Conservation (phyloP, 2,329 filamentous ascomycete species). For the Alternaria sp. region DNA sequence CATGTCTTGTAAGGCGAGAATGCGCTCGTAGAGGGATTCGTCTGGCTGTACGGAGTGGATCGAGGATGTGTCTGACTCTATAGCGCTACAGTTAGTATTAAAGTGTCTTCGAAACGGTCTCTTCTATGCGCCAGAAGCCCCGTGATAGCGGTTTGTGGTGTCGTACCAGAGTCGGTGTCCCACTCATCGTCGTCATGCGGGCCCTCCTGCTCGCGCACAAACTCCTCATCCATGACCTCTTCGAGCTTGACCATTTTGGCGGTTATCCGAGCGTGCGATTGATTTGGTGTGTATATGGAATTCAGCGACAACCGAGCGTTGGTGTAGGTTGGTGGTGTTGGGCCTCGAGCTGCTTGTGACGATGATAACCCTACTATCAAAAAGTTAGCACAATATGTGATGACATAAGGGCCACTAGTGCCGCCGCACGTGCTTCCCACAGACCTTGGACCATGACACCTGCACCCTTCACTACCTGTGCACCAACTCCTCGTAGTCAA, state of each 20-base stretch:
- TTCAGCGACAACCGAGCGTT: conserved; percentile 6
- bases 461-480: background rate
- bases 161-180: conserved; percentile 89
- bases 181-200: conserved; percentile 82
- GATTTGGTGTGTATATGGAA: background rate
- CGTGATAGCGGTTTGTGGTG: conserved; percentile 56
- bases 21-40: conserved; percentile 67
- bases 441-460: background rate
- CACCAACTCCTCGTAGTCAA: background rate
- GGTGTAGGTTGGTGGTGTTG: conserved; percentile 14
- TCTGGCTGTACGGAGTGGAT: conserved; percentile 58
- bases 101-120: background rate
- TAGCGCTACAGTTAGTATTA: conserved; percentile 37
- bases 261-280: conserved; percentile 8
- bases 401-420: conserved; percentile 6
- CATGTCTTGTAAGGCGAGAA: conserved; percentile 78
- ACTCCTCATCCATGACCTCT: conserved; percentile 97
- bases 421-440: background rate
- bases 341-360: conserved; percentile 12
- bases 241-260: conserved; percentile 91
- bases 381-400: conserved; percentile 8
- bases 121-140: background rate
- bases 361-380: conserved; percentile 15
- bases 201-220: conserved; percentile 75
- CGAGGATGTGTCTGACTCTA: conserved; percentile 80